These are phyloP conservation scores for Fusarium vanettenii DNA, from an alignment of 2,329 filamentous ascomycete genomes.

Conservation along the genomic window DNA sequence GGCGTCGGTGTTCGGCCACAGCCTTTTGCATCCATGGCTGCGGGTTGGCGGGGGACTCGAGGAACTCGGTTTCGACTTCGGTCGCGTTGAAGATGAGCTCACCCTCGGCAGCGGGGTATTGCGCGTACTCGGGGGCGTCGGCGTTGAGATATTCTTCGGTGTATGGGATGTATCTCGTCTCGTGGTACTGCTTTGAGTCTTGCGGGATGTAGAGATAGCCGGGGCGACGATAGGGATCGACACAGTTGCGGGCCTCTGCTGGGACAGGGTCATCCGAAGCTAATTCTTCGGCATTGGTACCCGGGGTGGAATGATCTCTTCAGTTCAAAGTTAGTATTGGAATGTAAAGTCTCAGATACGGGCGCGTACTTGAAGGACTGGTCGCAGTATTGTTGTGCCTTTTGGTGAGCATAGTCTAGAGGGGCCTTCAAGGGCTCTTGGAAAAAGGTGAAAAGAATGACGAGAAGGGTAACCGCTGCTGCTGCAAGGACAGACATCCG, in stretches of 20 bases:
- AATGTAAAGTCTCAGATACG: background rate
- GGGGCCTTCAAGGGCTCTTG: conserved; percentile 15
- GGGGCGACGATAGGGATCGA: conserved; percentile 58
- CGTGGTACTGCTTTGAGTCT: conserved; percentile 71
- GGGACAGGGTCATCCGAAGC: background rate
- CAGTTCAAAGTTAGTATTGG: background rate
- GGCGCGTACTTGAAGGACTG: background rate
- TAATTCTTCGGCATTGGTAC: background rate
- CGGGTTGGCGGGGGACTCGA: conserved; percentile 15
- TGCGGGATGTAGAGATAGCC: conserved; percentile 63
- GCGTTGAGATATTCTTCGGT: conserved; percentile 68
- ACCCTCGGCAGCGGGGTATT: conserved; percentile 41
- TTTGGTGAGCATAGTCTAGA: conserved; percentile 22
- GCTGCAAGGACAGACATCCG: conserved; percentile 12
- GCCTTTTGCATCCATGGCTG: conserved; percentile 35
- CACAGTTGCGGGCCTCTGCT: conserved; percentile 17
- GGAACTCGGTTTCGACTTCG: conserved; percentile 39
- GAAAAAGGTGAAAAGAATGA: conserved; percentile 29
- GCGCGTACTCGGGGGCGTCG: conserved; percentile 57
- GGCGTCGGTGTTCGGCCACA: conserved; percentile 21
- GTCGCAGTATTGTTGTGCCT: conserved; percentile 25
- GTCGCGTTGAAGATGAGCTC: conserved; percentile 80
- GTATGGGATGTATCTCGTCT: conserved; percentile 48
- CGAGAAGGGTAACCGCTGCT: conserved; percentile 11
- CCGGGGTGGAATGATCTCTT: background rate